Evolutionary conservation across 305 asterid genomes (phyloP), one percentile per base, ranked within the genome.

Genomic region (Fraxinus xanthoxyloides): DNA sequence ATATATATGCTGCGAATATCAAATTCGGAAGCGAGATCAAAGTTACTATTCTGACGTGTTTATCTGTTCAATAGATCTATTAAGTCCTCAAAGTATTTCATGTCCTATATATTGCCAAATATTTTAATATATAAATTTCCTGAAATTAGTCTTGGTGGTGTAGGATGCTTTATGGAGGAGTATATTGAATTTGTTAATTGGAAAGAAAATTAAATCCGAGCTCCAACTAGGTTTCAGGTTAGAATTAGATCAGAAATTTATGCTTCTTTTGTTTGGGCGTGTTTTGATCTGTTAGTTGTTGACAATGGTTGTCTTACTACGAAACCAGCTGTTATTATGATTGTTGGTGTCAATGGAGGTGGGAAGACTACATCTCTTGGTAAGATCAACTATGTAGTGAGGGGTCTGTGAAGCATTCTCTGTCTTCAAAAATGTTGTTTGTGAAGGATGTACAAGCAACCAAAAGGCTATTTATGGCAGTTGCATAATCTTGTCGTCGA

Each of bases 341-440:
- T 94, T 73, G 97, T 96, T 84, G 99, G 99, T 81, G 98, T 93
- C 84, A 94, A 94, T 86, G 99, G 99, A 83, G 99, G 99, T 67
- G 98, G 98, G 81, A 96, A 96, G 90, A 96, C 99, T 38, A 94
- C 98, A 36, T 93, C 99, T 75, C 95, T 96, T 6, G 98, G 99
- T 94, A 91, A 89, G 95, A 87, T 59, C 31, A 38, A 77, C 38
- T 4, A 51, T 5, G 3, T 72, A 32, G 12, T 79, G 51, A 35
- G 59, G 8, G 19, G 65, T 65, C 43, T 32, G n/a, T 40, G 28
- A 56, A 61, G 54, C 34, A 56, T 80, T 28, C 78, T 59, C 63
- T 31, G 1, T 8, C 28, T 24, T 51, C 51, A 48, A 31, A 43
- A 9, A 79, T 34, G 24, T 15, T 15, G 59, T 28, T 7, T 61